Percentiles rank a stretch among this genome's conserved stretches.
Conservation (phyloP, 805 yeast genomes). For the Spathaspora passalidarum region DNA sequence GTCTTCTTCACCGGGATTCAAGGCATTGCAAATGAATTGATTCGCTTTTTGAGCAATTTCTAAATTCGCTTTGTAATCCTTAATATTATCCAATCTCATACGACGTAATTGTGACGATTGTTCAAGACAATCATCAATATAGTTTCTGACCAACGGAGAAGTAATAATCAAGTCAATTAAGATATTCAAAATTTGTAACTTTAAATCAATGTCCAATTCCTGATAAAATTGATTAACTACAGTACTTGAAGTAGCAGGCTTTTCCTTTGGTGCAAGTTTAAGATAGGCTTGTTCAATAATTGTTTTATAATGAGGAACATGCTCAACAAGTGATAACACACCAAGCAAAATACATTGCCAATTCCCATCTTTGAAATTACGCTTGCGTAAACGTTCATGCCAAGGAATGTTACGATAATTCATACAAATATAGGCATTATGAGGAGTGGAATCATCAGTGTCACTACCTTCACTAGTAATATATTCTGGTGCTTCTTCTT, state of each 20-base stretch:
- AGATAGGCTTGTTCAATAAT: constrained; percentile 51
- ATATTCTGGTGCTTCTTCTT: constrained; percentile 10
- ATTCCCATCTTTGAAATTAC: constrained; percentile 77
- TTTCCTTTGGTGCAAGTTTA: constrained; percentile 54
- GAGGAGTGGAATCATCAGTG: constrained; percentile 17
- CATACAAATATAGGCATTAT: constrained; percentile 47
- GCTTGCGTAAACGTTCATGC: constrained; percentile 72
- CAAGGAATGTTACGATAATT: constrained; percentile 64
- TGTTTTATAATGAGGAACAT: constrained; percentile 51
- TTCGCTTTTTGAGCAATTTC: constrained; percentile 48
- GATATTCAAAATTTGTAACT: constrained; percentile 57
- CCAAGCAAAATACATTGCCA: constrained; percentile 84
- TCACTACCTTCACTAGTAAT: constrained; percentile 12
- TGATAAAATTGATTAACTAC: constrained; percentile 55
- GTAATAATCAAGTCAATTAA: constrained; percentile 61
- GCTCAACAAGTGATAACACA: constrained; percentile 57
- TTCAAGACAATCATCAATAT: constrained; percentile 69
- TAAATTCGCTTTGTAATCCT: constrained; percentile 52
- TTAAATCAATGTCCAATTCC: constrained; percentile 48
- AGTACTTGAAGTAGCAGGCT: constrained; percentile 46
- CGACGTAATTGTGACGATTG: constrained; percentile 60
- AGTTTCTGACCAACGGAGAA: constrained; percentile 55
- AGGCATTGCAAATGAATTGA: constrained; percentile 17
- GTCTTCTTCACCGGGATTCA: constrained; percentile 4
- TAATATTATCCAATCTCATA: constrained; percentile 60